A percentile compares a stretch with the other conserved stretches of the same genome.
Evolutionary conservation across 164 flowering plant genomes (phyloP).

Genomic region (Piper betle): DNA sequence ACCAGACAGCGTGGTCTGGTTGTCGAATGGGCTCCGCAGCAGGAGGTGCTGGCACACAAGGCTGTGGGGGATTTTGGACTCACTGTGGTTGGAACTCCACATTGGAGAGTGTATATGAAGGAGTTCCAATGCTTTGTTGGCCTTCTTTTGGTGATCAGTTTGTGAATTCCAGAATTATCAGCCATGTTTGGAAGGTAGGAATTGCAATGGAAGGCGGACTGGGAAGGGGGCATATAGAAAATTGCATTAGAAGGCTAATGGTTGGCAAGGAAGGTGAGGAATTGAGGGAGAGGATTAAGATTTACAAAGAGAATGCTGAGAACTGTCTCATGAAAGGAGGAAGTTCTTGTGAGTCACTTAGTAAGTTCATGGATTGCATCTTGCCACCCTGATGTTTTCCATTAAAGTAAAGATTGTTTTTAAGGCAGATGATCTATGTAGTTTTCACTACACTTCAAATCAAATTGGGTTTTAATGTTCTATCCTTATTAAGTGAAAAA

Average conservation of each 20-base stretch:
- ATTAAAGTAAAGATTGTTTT: too few relatives aligned
- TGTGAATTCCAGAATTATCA: constrained; percentile 17
- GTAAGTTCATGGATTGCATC: neutral
- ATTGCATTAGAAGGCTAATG: too few relatives aligned
- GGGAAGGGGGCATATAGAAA: constrained; percentile 7
- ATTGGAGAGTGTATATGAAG: constrained; percentile 18
- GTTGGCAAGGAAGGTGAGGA: constrained; percentile 12
- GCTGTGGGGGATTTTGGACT: constrained; percentile 26
- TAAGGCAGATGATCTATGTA: too few relatives aligned
- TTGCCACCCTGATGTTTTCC: constrained; percentile 1
- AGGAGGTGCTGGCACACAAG: constrained; percentile 19
- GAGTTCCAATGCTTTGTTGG: constrained; percentile 22
- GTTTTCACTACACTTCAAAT: too few relatives aligned
- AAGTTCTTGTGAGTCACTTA: neutral
- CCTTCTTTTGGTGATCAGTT: constrained; percentile 17
- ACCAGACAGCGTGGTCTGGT: constrained; percentile 16
- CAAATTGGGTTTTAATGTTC: too few relatives aligned
- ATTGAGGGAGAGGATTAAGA: constrained; percentile 10
- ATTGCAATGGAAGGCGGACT: constrained; percentile 7
- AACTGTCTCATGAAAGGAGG: constrained; percentile 3
- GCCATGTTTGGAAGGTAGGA: constrained; percentile 1
- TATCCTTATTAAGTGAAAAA: too few relatives aligned
- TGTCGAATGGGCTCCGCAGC: constrained; percentile 26
- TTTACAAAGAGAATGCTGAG: constrained; percentile 8
- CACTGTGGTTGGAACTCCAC: constrained; percentile 28